These are phyloP conservation scores for Saturnispora silvae DNA, from an alignment of 805 yeast genomes.

Conservation along the genomic window DNA sequence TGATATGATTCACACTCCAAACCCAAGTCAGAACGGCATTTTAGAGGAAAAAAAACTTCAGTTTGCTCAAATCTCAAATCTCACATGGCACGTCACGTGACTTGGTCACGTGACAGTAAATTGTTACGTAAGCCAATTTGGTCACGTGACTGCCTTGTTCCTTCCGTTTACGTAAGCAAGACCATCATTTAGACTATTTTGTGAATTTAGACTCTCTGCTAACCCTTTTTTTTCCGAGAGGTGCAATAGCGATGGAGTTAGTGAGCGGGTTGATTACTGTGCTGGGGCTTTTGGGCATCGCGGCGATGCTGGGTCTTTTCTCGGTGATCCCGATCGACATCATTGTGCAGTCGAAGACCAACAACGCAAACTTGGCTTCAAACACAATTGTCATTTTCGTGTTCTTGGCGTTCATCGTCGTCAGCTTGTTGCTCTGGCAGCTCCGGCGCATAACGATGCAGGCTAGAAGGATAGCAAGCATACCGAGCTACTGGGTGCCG, in stretches of 20 bases:
- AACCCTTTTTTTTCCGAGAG: too few species aligned
- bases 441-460: slow-evolving; percentile 49
- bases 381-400: slow-evolving; percentile 74
- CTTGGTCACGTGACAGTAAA: too few species aligned
- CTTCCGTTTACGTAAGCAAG: too few species aligned
- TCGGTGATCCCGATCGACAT: slow-evolving; percentile 75
- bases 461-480: slow-evolving; percentile 53
- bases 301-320: slow-evolving; percentile 44
- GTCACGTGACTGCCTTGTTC: too few species aligned
- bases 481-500: slow-evolving; percentile 73
- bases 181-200: too few species aligned
- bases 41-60: too few species aligned
- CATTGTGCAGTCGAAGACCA: slow-evolving; percentile 44
- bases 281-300: slow-evolving; percentile 11
- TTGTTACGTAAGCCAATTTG: too few species aligned
- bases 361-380: slow-evolving; percentile 48
- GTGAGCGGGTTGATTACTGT: background rate
- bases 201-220: too few species aligned
- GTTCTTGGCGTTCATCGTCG: slow-evolving; percentile 51
- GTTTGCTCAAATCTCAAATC: too few species aligned
- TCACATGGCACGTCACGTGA: too few species aligned
- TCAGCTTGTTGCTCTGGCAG: slow-evolving; percentile 40
- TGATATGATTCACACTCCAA: too few species aligned
- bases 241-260: background rate
- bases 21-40: too few species aligned